Conservation (phyloP, 345 rosid species). For the Camelina laxa region DNA sequence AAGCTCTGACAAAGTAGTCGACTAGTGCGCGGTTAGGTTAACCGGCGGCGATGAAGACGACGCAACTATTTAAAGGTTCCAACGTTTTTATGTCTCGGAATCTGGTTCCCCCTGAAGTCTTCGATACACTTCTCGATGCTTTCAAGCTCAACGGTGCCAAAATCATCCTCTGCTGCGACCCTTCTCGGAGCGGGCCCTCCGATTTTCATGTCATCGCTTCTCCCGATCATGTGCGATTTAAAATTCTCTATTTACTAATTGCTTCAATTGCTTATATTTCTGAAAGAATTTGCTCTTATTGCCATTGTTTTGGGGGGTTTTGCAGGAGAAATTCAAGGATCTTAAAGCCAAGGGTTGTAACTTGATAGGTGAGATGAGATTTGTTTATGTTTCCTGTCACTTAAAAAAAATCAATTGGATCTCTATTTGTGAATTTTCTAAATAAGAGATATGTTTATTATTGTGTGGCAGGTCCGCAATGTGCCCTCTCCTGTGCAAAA, state of each 20-base stretch:
- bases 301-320: neutral
- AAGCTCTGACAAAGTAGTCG: neutral
- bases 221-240: constrained; percentile 58
- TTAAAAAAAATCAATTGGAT: neutral
- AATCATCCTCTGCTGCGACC: constrained; percentile 89
- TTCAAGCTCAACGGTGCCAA: constrained; percentile 85
- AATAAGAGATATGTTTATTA: neutral
- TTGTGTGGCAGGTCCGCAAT: constrained; percentile 75
- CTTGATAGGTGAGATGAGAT: constrained; percentile 65
- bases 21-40: constrained; percentile 23
- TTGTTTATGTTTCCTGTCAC: neutral
- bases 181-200: constrained; percentile 69
- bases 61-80: constrained; percentile 68
- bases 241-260: neutral
- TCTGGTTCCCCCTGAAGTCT: constrained; percentile 86
- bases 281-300: constrained; percentile 12
- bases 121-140: constrained; percentile 82
- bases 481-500: constrained; percentile 87
- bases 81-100: constrained; percentile 85
- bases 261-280: neutral
- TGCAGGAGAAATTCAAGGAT: constrained; percentile 89
- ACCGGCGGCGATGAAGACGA: constrained; percentile 57
- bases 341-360: constrained; percentile 83
- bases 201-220: constrained; percentile 90
- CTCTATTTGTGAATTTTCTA: neutral